Evolutionary conservation across 345 rosid species (phyloP).

Genomic region (Salix arbutifolia): DNA sequence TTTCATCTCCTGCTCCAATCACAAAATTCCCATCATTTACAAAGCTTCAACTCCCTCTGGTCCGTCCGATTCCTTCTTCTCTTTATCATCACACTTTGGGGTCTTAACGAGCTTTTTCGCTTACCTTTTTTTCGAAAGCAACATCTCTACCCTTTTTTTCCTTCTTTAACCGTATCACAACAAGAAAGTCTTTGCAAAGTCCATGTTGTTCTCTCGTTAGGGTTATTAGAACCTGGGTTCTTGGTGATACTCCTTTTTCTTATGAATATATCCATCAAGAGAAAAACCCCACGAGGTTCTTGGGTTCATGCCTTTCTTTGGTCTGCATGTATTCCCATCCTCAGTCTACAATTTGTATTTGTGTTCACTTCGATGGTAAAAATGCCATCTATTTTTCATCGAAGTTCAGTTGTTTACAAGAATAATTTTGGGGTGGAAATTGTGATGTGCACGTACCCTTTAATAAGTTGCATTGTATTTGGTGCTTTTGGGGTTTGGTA

Average conservation of each 20-base stretch:
- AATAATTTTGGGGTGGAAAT: conserved; percentile 7
- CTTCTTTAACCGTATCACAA: conserved; percentile 13
- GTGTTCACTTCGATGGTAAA: conserved; percentile 7
- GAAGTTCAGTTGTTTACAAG: conserved; percentile 22
- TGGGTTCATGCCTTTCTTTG: conserved; percentile 39
- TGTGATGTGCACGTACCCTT: conserved; percentile 46
- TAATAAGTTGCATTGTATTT: conserved; percentile 42
- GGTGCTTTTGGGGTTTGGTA: conserved; percentile 40
- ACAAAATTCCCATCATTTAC: conserved; percentile 32
- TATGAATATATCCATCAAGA: conserved; percentile 49
- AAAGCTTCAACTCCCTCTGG: conserved; percentile 59
- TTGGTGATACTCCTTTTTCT: conserved; percentile 51
- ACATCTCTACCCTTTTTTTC: conserved; percentile 17
- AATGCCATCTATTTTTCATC: conserved; percentile 24
- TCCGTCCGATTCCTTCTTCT: conserved; percentile 53
- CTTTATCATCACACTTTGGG: conserved; percentile 43
- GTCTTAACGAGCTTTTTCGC: conserved; percentile 40
- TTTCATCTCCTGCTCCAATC: conserved; percentile 46
- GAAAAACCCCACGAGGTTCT: conserved; percentile 25
- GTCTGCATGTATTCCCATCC: conserved; percentile 46
- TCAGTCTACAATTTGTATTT: conserved; percentile 32
- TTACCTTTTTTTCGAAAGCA: conserved; percentile 35
- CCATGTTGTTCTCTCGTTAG: conserved; percentile 49
- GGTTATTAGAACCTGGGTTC: conserved; percentile 57
- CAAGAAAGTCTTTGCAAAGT: conserved; percentile 38